A percentile compares a stretch with the other conserved stretches of the same genome.
phyloP scores from a whole-genome alignment of 192 early-diverging fungal species.

The Backusella sp. region DNA sequence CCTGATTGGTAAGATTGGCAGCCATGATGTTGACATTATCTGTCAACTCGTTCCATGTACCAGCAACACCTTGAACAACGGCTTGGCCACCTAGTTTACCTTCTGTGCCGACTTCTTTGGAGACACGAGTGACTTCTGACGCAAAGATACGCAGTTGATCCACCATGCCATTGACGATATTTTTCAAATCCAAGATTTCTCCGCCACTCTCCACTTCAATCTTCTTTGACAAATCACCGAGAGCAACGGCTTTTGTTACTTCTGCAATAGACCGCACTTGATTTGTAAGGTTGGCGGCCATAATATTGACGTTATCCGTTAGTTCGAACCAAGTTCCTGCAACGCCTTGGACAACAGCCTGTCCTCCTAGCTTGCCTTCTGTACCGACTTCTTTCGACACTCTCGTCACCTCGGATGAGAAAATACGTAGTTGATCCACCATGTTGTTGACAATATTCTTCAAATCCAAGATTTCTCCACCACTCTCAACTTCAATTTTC shows the following conservation, averaged over 20 bases:
- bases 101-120: too few relatives aligned
- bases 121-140: too few relatives aligned
- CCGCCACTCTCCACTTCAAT: constrained; percentile 51
- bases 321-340: constrained; percentile 44
- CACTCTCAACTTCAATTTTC: constrained; percentile 58
- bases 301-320: constrained; percentile 47
- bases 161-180: constrained; percentile 59
- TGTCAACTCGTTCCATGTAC: too few relatives aligned
- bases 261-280: constrained; percentile 50
- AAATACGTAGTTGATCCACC: constrained; percentile 65
- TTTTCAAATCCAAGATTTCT: constrained; percentile 57
- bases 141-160: too few relatives aligned
- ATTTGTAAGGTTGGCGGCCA: constrained; percentile 62
- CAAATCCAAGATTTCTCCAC: constrained; percentile 67
- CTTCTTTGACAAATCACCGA: constrained; percentile 46
- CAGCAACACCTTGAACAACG: too few relatives aligned
- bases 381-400: constrained; percentile 64
- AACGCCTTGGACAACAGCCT: constrained; percentile 69
- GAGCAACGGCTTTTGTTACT: constrained; percentile 56
- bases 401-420: constrained; percentile 60
- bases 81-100: too few relatives aligned
- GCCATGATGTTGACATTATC: too few relatives aligned
- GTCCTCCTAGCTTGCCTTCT: constrained; percentile 65
- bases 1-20: too few relatives aligned
- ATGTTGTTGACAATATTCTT: constrained; percentile 69